Percentiles rank a stretch among this genome's conserved stretches.
These are phyloP conservation scores for Entophlyctis helioformis DNA, from an alignment of 192 early-diverging fungal genomes.

Conservation along the genomic window DNA sequence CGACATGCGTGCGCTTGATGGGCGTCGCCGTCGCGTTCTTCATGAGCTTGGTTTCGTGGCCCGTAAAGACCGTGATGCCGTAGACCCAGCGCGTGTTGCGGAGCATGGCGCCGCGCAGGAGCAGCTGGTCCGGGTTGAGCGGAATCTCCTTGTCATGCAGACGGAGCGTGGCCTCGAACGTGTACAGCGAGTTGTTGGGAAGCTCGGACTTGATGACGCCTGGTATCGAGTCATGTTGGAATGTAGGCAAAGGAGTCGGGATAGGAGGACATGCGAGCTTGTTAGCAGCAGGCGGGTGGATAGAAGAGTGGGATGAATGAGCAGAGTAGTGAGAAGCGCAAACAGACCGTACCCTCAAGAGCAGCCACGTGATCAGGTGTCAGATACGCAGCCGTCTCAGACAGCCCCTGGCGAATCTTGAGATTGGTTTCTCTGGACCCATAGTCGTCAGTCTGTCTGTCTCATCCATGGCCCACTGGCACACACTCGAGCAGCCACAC, in stretches of 20 bases:
- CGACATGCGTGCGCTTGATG: constrained; percentile 84
- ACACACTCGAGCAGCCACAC: no score
- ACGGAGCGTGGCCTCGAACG: constrained; percentile 71
- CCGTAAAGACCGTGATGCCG: constrained; percentile 88
- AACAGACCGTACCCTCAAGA: constrained; percentile 18
- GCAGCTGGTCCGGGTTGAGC: constrained; percentile 83
- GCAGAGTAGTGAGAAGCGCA: not conserved
- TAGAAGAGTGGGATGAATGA: no score
- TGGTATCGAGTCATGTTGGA: no score
- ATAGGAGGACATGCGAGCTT: no score
- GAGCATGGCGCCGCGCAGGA: constrained; percentile 84
- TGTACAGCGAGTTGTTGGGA: constrained; percentile 95
- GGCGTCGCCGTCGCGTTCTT: constrained; percentile 85
- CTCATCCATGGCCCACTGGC: no score
- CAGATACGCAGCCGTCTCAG: constrained; percentile 66
- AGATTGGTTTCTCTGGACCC: constrained; percentile 80
- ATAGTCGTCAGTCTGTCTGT: not conserved
- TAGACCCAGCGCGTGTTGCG: constrained; percentile 94
- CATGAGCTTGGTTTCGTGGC: constrained; percentile 97
- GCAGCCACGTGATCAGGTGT: constrained; percentile 55
- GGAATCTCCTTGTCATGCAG: constrained; percentile 62
- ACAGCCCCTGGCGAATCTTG: constrained; percentile 88
- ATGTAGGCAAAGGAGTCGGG: no score
- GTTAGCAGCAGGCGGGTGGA: no score
- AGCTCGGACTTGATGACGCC: constrained; percentile 83